Evolutionary conservation across 2,329 filamentous ascomycete species (phyloP), one percentile per base, ranked within the genome.

Genomic region (Dactylellina haptotyla): DNA sequence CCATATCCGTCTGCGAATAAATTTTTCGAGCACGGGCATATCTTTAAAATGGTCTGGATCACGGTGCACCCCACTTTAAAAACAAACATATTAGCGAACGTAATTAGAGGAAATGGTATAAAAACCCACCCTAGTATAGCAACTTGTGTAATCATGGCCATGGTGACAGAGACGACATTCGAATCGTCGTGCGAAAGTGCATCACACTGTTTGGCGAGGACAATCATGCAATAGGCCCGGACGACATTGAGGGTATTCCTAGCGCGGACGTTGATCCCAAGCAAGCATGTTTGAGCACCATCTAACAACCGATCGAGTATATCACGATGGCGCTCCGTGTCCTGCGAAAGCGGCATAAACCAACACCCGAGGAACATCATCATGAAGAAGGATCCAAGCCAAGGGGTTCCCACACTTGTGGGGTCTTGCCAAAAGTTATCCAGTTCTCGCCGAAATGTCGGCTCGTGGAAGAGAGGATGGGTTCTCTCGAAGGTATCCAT

Each of bases 281-380:
- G 48, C 30, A 73, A 56, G 37, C 54, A 66, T 12, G 46, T 34
- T 37, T 73, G 69, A 12, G 69, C 69, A 18, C 51, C 69, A 51
- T 73, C 69, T 14, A 73, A 18, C n/a, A 73, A 46, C 3, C 23
- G 26, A 43, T 73, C 56, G 6, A 73, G 34, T 6, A 45, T 30
- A 14, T 66, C 69, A 16, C 59, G 53, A 4, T 53, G 34, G n/a
- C 54, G 39, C 23, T 66, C 69, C 4, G 18, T 61, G 14, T 57
- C 54, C 23, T 61, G 46, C 9, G 69, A 61, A 37, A 66, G 46
- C 2, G 69, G 69, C 12, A 50, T 45, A 39, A 73, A 73, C 69
- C 69, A 62, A 48, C 69, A 73, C 4, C 69, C 69, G 4, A 73
- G 61, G 32, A 66, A 73, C 69, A 73, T 66, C 69, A 73, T 73